A percentile compares a stretch with the other conserved stretches of the same genome.
Conservation (phyloP, 2,329 filamentous ascomycete genomes). For the Tolypocladium pustulatum region DNA sequence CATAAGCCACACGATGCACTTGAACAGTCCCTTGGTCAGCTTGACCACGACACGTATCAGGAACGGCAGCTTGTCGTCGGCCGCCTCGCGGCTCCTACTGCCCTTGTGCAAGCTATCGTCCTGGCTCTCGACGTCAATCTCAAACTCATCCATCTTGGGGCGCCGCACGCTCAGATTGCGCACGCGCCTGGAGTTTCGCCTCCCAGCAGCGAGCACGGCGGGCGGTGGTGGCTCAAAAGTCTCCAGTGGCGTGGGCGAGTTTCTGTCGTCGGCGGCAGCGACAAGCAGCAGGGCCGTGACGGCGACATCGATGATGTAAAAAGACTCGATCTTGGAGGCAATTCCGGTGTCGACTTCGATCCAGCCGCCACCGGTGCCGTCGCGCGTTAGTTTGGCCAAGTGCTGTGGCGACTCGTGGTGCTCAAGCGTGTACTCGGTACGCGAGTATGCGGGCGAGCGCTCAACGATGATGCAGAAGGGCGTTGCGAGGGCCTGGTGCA, state of each 20-base stretch:
- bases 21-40: conserved; percentile 41
- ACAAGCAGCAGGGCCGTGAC: conserved; percentile 50
- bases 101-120: conserved; percentile 29
- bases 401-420: conserved; percentile 52
- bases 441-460: conserved; percentile 47
- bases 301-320: conserved; percentile 53
- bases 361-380: conserved; percentile 48
- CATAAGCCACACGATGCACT: conserved; percentile 47
- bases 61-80: conserved; percentile 39
- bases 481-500: conserved; percentile 51
- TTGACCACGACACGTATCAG: conserved; percentile 37
- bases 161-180: conserved; percentile 22
- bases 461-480: conserved; percentile 52
- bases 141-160: conserved; percentile 44
- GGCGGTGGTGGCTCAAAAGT: conserved; percentile 49
- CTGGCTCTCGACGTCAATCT: conserved; percentile 54
- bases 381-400: conserved; percentile 48
- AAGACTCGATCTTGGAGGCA: conserved; percentile 47
- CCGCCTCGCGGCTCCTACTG: conserved; percentile 25
- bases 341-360: conserved; percentile 52
- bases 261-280: conserved; percentile 45
- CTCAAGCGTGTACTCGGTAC: conserved; percentile 54
- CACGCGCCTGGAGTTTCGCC: conserved; percentile 11
- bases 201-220: conserved; percentile 11
- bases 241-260: conserved; percentile 29